Conservation (phyloP, 2,329 filamentous ascomycete genomes). For the Penicillium sp. region DNA sequence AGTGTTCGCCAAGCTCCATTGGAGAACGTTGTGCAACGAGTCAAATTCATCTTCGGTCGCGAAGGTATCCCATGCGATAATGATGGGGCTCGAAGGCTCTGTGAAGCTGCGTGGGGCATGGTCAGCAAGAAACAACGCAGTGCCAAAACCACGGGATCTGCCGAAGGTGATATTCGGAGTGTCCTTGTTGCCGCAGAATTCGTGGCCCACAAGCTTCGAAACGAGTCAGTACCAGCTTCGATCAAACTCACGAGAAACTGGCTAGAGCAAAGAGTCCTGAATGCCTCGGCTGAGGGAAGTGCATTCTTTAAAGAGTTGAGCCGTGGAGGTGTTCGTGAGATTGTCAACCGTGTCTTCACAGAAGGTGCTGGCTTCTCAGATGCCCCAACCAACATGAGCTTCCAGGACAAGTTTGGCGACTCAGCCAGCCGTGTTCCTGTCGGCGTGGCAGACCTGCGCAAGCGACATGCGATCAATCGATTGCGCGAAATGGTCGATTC, state of each 20-base stretch:
- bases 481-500: slow-evolving; percentile 65
- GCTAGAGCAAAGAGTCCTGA: slow-evolving; percentile 61
- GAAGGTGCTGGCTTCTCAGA: slow-evolving; percentile 64
- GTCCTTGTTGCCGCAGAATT: slow-evolving; percentile 67
- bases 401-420: slow-evolving; percentile 37
- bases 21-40: slow-evolving; percentile 78
- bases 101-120: slow-evolving; percentile 68
- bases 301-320: slow-evolving; percentile 60
- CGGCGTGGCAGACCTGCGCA: slow-evolving; percentile 62
- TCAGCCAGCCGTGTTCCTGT: slow-evolving; percentile 37
- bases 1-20: slow-evolving; percentile 87
- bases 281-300: slow-evolving; percentile 55
- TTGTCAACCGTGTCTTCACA: slow-evolving; percentile 66
- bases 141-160: slow-evolving; percentile 46
- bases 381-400: slow-evolving; percentile 40
- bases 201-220: slow-evolving; percentile 62
- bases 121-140: slow-evolving; percentile 57
- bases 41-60: slow-evolving; percentile 82
- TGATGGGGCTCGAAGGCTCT: slow-evolving; percentile 77
- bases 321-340: slow-evolving; percentile 64
- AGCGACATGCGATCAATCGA: slow-evolving; percentile 60
- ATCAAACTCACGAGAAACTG: slow-evolving; percentile 58
- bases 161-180: slow-evolving; percentile 62
- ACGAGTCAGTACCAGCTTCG: slow-evolving; percentile 37
- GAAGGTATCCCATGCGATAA: slow-evolving; percentile 87